Evolutionary conservation across 768 basidiomycete genomes (phyloP).

Genomic region (Phaeotremella skinneri): DNA sequence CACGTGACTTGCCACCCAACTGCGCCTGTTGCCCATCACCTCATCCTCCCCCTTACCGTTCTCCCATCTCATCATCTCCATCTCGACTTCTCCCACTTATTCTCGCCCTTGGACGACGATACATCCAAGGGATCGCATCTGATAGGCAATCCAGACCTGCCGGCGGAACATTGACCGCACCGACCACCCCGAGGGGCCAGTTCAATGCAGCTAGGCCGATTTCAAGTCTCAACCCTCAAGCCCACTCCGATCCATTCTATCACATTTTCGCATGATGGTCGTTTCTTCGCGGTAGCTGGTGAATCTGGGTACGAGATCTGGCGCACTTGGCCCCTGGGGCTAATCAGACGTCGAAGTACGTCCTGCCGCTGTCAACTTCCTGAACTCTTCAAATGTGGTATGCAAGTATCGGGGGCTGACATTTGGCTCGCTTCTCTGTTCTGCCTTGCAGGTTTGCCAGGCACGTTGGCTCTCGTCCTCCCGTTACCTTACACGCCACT

Average conservation of each 20-base stretch:
- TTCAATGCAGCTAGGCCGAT: conserved; percentile 48
- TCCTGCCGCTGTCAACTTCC: background rate
- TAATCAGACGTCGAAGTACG: conserved; percentile 40
- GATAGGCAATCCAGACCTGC: background rate
- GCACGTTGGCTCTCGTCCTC: conserved; percentile 39
- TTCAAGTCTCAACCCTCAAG: conserved; percentile 45
- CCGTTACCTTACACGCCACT: conserved; percentile 43
- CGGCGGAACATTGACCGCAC: background rate
- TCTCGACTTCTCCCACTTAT: background rate
- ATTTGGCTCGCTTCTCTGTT: no score
- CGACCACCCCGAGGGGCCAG: background rate
- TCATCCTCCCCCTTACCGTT: background rate
- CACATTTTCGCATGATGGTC: conserved; percentile 39
- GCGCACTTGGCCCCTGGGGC: conserved; percentile 34
- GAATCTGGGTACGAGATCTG: conserved; percentile 49
- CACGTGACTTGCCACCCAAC: background rate
- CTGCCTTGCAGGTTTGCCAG: conserved; percentile 36
- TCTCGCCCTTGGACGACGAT: no score
- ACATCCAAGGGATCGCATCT: no score
- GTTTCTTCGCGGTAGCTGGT: conserved; percentile 42
- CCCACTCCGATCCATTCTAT: conserved; percentile 41
- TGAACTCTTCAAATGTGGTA: conserved; percentile 3
- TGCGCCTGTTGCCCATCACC: background rate
- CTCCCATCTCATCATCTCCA: background rate
- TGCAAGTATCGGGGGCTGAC: background rate